Conservation (phyloP, 305 asterid species). For the Ilex paraguariensis region DNA sequence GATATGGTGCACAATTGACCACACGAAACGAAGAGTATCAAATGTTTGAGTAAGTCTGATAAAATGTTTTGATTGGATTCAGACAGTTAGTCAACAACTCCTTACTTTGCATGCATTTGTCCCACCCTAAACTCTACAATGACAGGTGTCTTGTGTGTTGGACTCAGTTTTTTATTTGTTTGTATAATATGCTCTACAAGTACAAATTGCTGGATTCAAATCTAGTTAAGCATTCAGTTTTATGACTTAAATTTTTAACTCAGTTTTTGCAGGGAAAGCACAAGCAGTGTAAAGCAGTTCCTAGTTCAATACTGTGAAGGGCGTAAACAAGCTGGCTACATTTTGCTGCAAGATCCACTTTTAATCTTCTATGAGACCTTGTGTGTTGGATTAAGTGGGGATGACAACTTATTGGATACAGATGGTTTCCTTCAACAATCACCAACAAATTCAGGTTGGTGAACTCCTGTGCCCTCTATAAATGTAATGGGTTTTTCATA, state of each 20-base stretch:
- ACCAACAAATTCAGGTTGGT: conserved; percentile 32
- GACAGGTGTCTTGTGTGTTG: neutral
- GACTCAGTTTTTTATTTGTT: neutral
- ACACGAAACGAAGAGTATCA: conserved; percentile 32
- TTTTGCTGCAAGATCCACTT: conserved; percentile 49
- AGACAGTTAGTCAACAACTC: neutral
- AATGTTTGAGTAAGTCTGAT: conserved; percentile 47
- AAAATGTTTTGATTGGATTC: neutral
- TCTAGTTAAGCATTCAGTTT: too few species aligned
- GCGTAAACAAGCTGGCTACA: conserved; percentile 42
- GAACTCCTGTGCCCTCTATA: too few species aligned
- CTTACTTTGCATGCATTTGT: too few species aligned
- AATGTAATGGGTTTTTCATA: neutral
- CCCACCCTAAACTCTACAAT: too few species aligned
- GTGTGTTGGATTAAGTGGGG: conserved; percentile 36
- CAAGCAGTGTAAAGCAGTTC: conserved; percentile 44
- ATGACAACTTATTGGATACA: conserved; percentile 5
- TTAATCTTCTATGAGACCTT: conserved; percentile 43
- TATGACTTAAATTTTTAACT: neutral
- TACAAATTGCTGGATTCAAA: too few species aligned
- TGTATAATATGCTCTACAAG: too few species aligned
- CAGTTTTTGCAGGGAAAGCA: conserved; percentile 53
- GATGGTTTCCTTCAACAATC: conserved; percentile 24
- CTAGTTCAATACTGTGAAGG: conserved; percentile 47
- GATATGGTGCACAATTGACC: conserved; percentile 20